Conservation (phyloP, 192 early-diverging fungal species). For the Coemansia sp. region DNA sequence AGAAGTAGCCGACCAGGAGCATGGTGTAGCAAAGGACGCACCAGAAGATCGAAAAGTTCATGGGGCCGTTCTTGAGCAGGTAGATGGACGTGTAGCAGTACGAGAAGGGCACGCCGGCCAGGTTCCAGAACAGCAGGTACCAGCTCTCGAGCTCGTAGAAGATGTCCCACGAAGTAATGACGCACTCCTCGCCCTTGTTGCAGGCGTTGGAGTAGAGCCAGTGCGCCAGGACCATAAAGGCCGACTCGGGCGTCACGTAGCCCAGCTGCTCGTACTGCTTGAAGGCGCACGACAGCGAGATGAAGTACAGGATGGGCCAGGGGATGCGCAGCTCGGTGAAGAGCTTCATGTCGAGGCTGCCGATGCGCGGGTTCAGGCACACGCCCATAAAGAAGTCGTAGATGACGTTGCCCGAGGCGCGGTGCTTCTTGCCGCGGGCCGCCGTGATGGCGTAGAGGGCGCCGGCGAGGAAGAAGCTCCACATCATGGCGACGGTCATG, state of each 20-base stretch:
- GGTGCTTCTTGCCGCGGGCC: slow-evolving; percentile 70
- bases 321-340: slow-evolving; percentile 91
- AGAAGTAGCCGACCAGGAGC: slow-evolving; percentile 61
- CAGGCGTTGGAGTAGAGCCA: slow-evolving; percentile 85
- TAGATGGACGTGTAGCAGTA: slow-evolving; percentile 87
- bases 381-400: slow-evolving; percentile 97
- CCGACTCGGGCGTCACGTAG: slow-evolving; percentile 73
- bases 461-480: slow-evolving; percentile 61
- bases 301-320: slow-evolving; percentile 71
- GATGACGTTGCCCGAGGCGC: slow-evolving; percentile 67
- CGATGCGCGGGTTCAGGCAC: slow-evolving; percentile 91
- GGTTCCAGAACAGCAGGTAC: slow-evolving; percentile 72
- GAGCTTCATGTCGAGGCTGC: slow-evolving; percentile 86
- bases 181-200: slow-evolving; percentile 60
- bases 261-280: slow-evolving; percentile 77
- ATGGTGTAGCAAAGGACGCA: slow-evolving; percentile 44
- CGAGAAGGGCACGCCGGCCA: slow-evolving; percentile 89
- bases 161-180: slow-evolving; percentile 92
- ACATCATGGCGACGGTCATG: slow-evolving; percentile 64
- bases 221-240: slow-evolving; percentile 72
- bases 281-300: slow-evolving; percentile 71
- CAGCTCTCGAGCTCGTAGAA: slow-evolving; percentile 60
- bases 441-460: slow-evolving; percentile 57
- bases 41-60: slow-evolving; percentile 55
- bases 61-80: slow-evolving; percentile 65